phyloP scores from a whole-genome alignment of 2,329 filamentous ascomycete species.

The Dendrostoma leiphaemia region DNA sequence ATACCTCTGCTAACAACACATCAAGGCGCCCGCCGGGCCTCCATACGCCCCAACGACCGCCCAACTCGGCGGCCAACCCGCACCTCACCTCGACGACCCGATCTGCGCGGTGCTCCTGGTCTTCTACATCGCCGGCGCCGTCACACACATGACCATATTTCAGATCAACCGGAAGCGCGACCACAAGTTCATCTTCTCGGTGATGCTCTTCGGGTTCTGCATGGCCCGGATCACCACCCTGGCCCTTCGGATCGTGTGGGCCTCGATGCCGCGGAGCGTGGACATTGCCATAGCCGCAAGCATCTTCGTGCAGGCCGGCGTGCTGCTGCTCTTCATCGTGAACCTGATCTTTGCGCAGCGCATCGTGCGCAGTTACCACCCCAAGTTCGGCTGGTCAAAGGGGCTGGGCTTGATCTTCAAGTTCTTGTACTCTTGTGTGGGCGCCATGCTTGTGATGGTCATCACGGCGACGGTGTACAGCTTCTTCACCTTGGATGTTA shows the following conservation, averaged over 20 bases:
- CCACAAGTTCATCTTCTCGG: slow-evolving; percentile 61
- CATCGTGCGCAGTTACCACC: slow-evolving; percentile 71
- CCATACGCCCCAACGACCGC: slow-evolving; percentile 45
- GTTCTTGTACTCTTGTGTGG: slow-evolving; percentile 56
- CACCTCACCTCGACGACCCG: slow-evolving; percentile 58
- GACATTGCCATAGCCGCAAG: slow-evolving; percentile 56
- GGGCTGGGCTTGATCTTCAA: slow-evolving; percentile 52
- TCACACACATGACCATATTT: slow-evolving; percentile 57
- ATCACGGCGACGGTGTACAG: slow-evolving; percentile 63
- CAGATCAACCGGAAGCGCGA: slow-evolving; percentile 47
- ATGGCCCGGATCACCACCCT: slow-evolving; percentile 53
- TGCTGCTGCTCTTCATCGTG: slow-evolving; percentile 72
- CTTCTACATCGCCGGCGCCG: slow-evolving; percentile 54
- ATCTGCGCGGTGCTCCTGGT: slow-evolving; percentile 61
- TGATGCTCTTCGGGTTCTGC: slow-evolving; percentile 57
- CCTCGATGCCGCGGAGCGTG: slow-evolving; percentile 36
- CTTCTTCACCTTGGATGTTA: slow-evolving; percentile 62
- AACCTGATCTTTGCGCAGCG: slow-evolving; percentile 78
- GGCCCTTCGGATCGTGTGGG: slow-evolving; percentile 52
- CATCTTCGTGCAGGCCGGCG: slow-evolving; percentile 71
- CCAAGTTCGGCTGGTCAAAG: slow-evolving; percentile 66
- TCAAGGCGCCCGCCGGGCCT: slow-evolving; percentile 23
- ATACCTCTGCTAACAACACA: background rate
- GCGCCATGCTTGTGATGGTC: slow-evolving; percentile 61
- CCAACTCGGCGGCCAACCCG: slow-evolving; percentile 57